phyloP scores from a whole-genome alignment of 306 rosid species.

The Hippophae rhamnoides region DNA sequence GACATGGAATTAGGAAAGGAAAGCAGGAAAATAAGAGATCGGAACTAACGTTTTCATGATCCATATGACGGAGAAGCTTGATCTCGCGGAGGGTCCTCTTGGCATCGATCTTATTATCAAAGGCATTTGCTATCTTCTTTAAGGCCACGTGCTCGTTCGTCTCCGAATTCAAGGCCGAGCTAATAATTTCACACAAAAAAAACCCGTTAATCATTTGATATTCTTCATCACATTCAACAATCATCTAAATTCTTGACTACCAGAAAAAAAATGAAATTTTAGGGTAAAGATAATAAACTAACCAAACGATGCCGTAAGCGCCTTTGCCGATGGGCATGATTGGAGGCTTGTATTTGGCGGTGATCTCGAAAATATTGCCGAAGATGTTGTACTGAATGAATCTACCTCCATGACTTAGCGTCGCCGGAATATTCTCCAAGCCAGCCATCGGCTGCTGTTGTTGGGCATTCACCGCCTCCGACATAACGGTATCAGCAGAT shows the following conservation, averaged over 20 bases:
- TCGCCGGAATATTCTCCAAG: constrained; percentile 76
- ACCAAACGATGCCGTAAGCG: constrained; percentile 96
- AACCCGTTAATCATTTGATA: not conserved
- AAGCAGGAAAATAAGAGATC: not conserved
- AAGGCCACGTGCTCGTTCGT: constrained; percentile 83
- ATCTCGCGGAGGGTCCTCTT: constrained; percentile 97
- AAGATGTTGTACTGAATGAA: constrained; percentile 90
- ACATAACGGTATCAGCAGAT: constrained; percentile 63
- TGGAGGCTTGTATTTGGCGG: constrained; percentile 91
- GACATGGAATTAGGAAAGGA: not conserved
- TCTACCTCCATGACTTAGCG: constrained; percentile 83
- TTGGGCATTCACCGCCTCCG: constrained; percentile 37
- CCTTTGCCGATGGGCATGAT: constrained; percentile 98
- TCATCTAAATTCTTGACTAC: not conserved
- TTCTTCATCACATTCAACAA: not conserved
- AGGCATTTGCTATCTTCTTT: constrained; percentile 93
- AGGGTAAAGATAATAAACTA: not conserved
- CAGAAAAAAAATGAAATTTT: too few species aligned
- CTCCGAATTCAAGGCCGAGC: constrained; percentile 83
- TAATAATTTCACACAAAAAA: not conserved
- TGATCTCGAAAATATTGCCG: constrained; percentile 84
- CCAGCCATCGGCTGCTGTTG: constrained; percentile 16
- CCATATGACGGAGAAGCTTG: constrained; percentile 97
- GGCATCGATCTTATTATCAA: constrained; percentile 89
- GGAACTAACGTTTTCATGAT: constrained; percentile 83